Evolutionary conservation across 306 rosid species (phyloP), one percentile per base, ranked within the genome.

Genomic region (Inga leiocalycina): DNA sequence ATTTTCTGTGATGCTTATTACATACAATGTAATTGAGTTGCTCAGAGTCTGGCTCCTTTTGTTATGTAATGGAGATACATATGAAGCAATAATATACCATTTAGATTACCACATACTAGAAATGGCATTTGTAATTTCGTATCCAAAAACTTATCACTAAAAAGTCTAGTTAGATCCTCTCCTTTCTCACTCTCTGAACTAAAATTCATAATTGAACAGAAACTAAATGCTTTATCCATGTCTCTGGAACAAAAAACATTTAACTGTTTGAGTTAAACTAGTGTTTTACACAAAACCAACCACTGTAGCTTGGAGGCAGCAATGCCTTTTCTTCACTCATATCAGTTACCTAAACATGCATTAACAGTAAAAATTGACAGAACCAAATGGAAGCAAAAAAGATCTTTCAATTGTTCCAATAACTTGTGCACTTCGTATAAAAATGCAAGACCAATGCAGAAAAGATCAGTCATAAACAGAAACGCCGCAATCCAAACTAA

Each of bases 401-500:
- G 44, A 65, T 65, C 44, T 65, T 65, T 65, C 71, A 41, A 14
- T 32, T 65, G 14, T 65, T 44, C 16, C 71, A 65, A 32, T 64
- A 64, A 64, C 39, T 1, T 27, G 8, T 62, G 37, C 37, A 24
- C 66, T 65, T 34, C 19, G 72, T 37, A 22, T 12, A 62, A 62
- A n/a, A 62, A 62, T 62, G 66, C 41, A 54, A 54, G 43, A 62
- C 27, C 12, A 39, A 77, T 15, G 22, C 43, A 43, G 59, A 24
- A 43, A 45, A 44, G 17, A 64, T 62, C 70, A 27, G 67, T 64
- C 16, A 7, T 41, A 8, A 8, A 51, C 32, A 30, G 46, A 74
- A 34, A 51, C 30, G 4, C 66, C 66, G 52, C 79, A 88, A 74
- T 76, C 86, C 78, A 80, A 80, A 80, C 85, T n/a, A 71, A 51